phyloP scores from a whole-genome alignment of 2,329 filamentous ascomycete genomes.

The Aspergillus fijiensis region DNA sequence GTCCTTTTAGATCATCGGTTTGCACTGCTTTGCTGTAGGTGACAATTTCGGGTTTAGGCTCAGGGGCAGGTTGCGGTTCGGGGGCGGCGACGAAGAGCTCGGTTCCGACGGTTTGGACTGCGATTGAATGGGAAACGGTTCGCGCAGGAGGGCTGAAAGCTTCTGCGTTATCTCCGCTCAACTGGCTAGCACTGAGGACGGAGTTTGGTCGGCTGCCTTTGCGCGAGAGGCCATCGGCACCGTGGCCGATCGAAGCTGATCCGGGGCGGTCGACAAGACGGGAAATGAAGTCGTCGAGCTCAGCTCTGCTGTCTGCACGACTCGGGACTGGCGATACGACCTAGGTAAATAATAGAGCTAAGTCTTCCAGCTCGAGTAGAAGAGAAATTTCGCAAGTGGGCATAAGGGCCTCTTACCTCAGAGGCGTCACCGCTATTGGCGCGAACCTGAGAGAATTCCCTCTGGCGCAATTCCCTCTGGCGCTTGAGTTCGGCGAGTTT shows the following conservation, averaged over 20 bases:
- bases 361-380: neutral
- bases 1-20: conserved; percentile 69
- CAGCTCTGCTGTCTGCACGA: conserved; percentile 64
- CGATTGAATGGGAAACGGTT: conserved; percentile 46
- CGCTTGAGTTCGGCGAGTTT: conserved; percentile 95
- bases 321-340: conserved; percentile 69
- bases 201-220: conserved; percentile 78
- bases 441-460: conserved; percentile 69
- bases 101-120: conserved; percentile 71
- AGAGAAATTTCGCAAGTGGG: neutral
- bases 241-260: conserved; percentile 63
- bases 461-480: conserved; percentile 79
- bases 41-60: conserved; percentile 68
- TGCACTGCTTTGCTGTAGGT: conserved; percentile 98
- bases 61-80: conserved; percentile 63
- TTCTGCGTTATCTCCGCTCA: conserved; percentile 66
- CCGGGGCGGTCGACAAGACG: conserved; percentile 75
- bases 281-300: conserved; percentile 81
- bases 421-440: conserved; percentile 66
- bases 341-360: conserved; percentile 40
- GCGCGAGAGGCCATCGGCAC: conserved; percentile 45
- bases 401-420: conserved; percentile 58
- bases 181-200: conserved; percentile 75
- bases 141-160: conserved; percentile 40
- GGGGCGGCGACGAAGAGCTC: conserved; percentile 73